Evolutionary conservation across 352 stramenopile species (phyloP), one percentile per base, ranked within the genome.

Genomic region (Globisporangium heterothallicum): DNA sequence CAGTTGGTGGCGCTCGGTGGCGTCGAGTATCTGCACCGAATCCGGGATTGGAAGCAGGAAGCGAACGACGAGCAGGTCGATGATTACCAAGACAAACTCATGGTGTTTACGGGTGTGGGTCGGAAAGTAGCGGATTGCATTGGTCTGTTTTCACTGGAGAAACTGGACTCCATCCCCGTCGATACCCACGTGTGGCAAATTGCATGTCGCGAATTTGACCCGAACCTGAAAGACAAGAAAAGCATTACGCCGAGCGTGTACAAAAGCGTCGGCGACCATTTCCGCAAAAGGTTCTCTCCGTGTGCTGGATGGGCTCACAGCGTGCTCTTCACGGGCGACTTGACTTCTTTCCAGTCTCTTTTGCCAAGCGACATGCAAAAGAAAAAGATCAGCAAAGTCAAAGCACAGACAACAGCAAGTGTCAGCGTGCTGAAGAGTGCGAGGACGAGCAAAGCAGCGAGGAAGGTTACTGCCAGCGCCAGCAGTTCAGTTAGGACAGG

Each of bases 161-260:
- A 94, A 50, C 62, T 88, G 22, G 84, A 95, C 26, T 78, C 88
- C 5, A 98, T 99, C 49, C 96, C 96, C 1, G 94, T 99, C 1
- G 96, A 99, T 68, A 97, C 95, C 24, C 96, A 99, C 65, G 91
- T 98, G 24, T 97, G 92, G 88, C 88, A 97, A 29, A 98, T 98
- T 66, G 92, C 92, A n/a, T 87, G 86, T 14, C 80, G 85, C 10
- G 83, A 95, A 49, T 77, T 93, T 43, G 77, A 92, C 22, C 3
- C 65, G 22, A 64, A 51, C 19, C 64, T 84, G 14, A 55, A 42
- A 4, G 49, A 66, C n/a, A 64, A 61, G 35, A 94, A 94, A 47
- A 92, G 72, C 30, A 63, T 97, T 42, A 97, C 89, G 10, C 87
- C 88, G 30, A 72, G 49, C 9, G 64, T 97, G 6, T 97, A 97